Evolutionary conservation across 2,329 filamentous ascomycete species (phyloP), one percentile per base, ranked within the genome.

Genomic region (Aureobasidium sp.): DNA sequence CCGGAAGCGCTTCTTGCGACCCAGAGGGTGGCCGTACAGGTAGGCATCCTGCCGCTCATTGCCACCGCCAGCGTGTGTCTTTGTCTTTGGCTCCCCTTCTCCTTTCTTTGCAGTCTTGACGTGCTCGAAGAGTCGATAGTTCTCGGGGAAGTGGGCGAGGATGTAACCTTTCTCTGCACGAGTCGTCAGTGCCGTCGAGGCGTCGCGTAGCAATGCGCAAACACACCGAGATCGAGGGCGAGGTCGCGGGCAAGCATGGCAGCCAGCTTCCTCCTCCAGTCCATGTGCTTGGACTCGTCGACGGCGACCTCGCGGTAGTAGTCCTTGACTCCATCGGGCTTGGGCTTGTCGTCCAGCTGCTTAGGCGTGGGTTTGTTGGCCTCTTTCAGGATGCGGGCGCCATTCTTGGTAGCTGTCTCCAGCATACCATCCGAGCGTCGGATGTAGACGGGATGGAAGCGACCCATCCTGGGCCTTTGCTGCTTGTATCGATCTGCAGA

Each of bases 41-140:
- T 85, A 85, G 36, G 81, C 81, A 68, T 86, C 83, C 66, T 83
- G 81, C 61, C 82, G 73, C 68, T 83, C 81, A 64, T 79, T 80
- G 12, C 76, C 78, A 37, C 78, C 80, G 39, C 75, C 77, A 7
- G 76, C 78, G 68, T 80, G 76, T 57, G 76, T 80, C 70, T 79
- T 77, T 69, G 76, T 73, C 66, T 77, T 75, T 64, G 81, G 45
- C 15, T 29, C 79, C 55, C 78, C 76, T 45, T 76, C 76, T 51
- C 79, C 75, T 17, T 78, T 79, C 64, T 80, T 82, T 37, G 49
- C 49, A 11, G 60, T 55, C 68, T 82, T 82, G 67, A 83, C 76
- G 66, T 84, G 82, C 67, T 85, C 82, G 71, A 79, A 86, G 15
- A 86, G 76, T 17, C 76, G 75, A 68, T 85, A 86, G 67, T 81